Percentiles rank a stretch among this genome's conserved stretches.
Conservation (phyloP, 148 eudicot species). For the Heliosperma pusillum region DNA sequence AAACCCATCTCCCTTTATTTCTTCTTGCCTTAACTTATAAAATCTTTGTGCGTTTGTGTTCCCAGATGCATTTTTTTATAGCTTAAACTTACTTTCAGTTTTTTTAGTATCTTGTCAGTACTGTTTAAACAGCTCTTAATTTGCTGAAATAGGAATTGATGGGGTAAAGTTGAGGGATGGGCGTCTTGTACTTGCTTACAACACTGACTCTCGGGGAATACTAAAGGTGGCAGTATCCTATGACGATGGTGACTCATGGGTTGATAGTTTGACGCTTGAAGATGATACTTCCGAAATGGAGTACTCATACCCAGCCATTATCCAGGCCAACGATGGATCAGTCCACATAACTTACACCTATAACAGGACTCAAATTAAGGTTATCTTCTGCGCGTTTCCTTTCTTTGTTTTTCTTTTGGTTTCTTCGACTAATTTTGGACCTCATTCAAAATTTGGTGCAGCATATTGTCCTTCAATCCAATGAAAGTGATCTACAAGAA, state of each 20-base stretch:
- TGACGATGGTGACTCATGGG: conserved; percentile 89
- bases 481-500: neutral
- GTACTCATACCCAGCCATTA: conserved; percentile 92
- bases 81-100: no score
- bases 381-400: conserved; percentile 25
- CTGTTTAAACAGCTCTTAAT: neutral
- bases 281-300: conserved; percentile 60
- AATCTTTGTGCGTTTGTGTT: neutral
- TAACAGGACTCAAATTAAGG: conserved; percentile 84
- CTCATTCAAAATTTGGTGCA: conserved; percentile 12
- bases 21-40: neutral
- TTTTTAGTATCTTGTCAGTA: neutral
- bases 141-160: conserved; percentile 66
- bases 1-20: neutral
- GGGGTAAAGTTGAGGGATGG: conserved; percentile 81
- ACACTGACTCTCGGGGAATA: conserved; percentile 64
- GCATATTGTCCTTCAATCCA: conserved; percentile 27
- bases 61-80: neutral
- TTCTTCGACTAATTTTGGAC: neutral
- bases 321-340: conserved; percentile 63
- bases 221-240: conserved; percentile 45
- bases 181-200: conserved; percentile 78
- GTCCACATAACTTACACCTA: conserved; percentile 93
- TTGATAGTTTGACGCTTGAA: conserved; percentile 64
- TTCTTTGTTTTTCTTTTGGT: neutral